Base-by-base conservation (phyloP, 1,139 yeast genomes). In the Magnusiomyces suaveolens region DNA sequence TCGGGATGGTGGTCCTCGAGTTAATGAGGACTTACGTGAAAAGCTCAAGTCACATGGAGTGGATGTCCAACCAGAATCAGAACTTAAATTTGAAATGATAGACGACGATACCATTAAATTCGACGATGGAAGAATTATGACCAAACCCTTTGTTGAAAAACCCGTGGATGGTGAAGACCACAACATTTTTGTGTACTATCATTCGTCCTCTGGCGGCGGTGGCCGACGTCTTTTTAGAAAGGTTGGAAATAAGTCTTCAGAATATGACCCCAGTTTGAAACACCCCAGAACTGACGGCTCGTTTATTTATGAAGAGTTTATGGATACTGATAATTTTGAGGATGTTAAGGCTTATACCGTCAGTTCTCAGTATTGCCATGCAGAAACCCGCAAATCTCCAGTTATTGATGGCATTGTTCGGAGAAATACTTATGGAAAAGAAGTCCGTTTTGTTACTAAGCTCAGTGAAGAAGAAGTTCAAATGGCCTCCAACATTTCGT, bases 121-220 rank as follows among this genome's bases (percentile, higher is more conserved):
- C 25, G 65, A 62, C 24, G 81, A 86, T 60, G 96, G 95, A 2
- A 69, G 80, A 62, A 72, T 75, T 16, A 72, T 94, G 71, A 76
- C 75, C 48, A 94, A 94, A 66, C 99, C 99, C 8, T 94, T 83
- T 75, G 98, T 94, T 33, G 99, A 94, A 69, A 94, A 94, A 64
- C 99, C 99, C 0, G 98, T 92, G 6, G 97, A 94, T 70, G 99
- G 99, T 50, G 99, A 94, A 71, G 96, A 94, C 69, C 99, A 94
- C 71, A 94, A 94, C 67, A 92, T 94, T 48, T 88, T 85, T 68
- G 92, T 94, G 50, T 94, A 94, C 70, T 92, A 92, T 67, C 87
- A 94, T 44, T 79, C 81, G 55, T 80, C 84, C 56, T 84, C 87
- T 54, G 99, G 99, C 52, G 99, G 98, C 54, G 99, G 99, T 60